Base-by-base conservation (phyloP, 768 basidiomycete genomes). In the Xerocomellus intermedius region DNA sequence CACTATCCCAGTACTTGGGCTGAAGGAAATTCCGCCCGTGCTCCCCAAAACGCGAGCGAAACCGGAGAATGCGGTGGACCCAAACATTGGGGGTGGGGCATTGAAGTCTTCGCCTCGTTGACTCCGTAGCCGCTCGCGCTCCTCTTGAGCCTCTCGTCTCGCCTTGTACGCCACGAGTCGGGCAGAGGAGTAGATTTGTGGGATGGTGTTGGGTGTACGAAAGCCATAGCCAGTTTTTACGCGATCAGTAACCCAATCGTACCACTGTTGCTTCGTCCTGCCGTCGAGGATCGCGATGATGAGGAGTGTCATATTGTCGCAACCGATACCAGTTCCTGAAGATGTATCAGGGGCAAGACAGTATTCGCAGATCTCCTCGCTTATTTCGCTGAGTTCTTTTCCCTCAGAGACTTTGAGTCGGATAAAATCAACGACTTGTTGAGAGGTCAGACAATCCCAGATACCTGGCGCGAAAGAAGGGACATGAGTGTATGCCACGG, bases 221-320 rank as follows among this genome's bases (percentile, higher is more conserved):
- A 87, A 89, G 17, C 94, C 94, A 65, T 86, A 80, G 39, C 82
- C 77, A 21, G 77, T 79, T 67, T 91, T 80, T 44, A 95, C 90
- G 37, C 95, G 85, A 47, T 93, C 83, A 43, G 78, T 82, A 55
- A 99, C 72, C 96, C 96, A 98, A 36, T 80, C 69, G 65, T 91
- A 90, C 97, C 97, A 98, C 67, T 94, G 85, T 60, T 91, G 88
- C 69, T 87, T 83, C n/a, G 92, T 90, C 56, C 85, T 84, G 38
- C 91, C 95, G 58, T 89, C 82, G 32, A 95, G 80, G 42, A 99
- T 72, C 8, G 92, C 97, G 54, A 98, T 82, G 49, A 99, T 83
- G 62, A 98, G 80, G 46, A 97, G 77, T 0, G 97, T 99, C 97
- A 99, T 99, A 76, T 99, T 98, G 75, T 99, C 97, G 70, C 96